Evolutionary conservation across 495 filamentous ascomycete species (phyloP), one percentile per base, ranked within the genome.

Genomic region (Neurospora hispaniola): DNA sequence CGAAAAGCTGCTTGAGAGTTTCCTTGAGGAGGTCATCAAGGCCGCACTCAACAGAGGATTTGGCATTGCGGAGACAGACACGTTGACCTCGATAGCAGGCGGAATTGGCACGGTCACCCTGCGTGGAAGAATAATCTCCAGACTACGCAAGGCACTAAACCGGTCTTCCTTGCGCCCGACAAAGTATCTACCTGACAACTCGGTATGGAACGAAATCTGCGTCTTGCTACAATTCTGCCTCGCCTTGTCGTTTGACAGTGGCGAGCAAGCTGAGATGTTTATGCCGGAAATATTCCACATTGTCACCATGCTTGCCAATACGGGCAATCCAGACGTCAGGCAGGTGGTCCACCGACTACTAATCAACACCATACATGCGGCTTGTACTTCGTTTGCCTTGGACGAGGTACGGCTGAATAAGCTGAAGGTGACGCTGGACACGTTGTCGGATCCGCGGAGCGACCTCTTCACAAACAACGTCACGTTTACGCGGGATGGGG

Each of bases 251-350:
- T 91, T 91, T 73, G 88, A 90, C 79, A 88, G 86, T 75, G 84
- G 87, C 27, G 85, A 88, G 31, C 89, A 90, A 74, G 85, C 89
- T 14, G 88, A 90, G 78, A 81, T 90, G 43, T 90, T 87, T 71
- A 80, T 91, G 14, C 88, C 89, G 6, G 89, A 91, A 77, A 83
- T 90, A 69, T 90, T 90, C 78, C 89, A 91, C 80, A 81, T 90
- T 69, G 87, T 90, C 72, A 90, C 89, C 2, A 89, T 91, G 87
- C 83, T 90, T 14, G 86, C 88, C 39, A 90, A 90, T 74, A 88
- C 86, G 27, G 89, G 89, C 43, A 78, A 84, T 20, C 76, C 84
- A n/a, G 84, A 85, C 16, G 81, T 89, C 12, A 81, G 89, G 69
- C 78, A 86, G 11, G 80, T 85, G 7, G 88, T 90, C 18, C 88